Evolutionary conservation across 495 filamentous ascomycete genomes (phyloP), one percentile per base, ranked within the genome.

Genomic region (Aspergillus diversus): DNA sequence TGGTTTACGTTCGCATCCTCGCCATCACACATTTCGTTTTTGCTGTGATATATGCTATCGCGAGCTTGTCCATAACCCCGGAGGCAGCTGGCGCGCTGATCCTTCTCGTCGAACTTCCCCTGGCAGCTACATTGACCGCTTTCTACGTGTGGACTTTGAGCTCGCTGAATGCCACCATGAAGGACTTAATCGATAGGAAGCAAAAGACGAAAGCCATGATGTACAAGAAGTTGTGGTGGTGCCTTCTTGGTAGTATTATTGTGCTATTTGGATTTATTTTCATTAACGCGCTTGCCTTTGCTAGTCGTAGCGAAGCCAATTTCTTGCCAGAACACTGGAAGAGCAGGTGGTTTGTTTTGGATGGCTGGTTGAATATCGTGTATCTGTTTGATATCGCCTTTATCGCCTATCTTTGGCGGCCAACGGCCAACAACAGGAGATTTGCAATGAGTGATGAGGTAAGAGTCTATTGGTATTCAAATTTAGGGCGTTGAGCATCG

Each of bases 101-200:
- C n/a, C 87, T 99, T 17, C 86, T 99, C 42, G 94, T 98, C 70
- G 92, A 98, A 57, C 84, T 99, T 8, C 95, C 95, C 0, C 83
- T 99, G 34, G 92, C 95, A 9, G 95, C 84, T 63, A 97, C 95
- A 3, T 75, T 98, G 66, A 99, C 95, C 5, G 93, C 91, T 13
- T 99, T 99, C 78, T 99, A 99, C 75, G 89, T 99, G 63, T 99
- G 96, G 95, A 99, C 95, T 15, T 84, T 99, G 69, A 98, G 96
- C 80, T 94, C 93, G 7, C 82, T 99, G 59, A 97, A 93, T 72
- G 78, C 86, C 52, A 99, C 95, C 0, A 95, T 97, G 83, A 98
- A 97, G 77, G 94, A 98, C 70, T 86, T 99, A 7, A 82, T 90
- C 13, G 92, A 95, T 70, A 87, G 95, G 49, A 97, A 97, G 76